Conservation (phyloP, 805 yeast species). For the Kodamaea hsintzibuensis region DNA sequence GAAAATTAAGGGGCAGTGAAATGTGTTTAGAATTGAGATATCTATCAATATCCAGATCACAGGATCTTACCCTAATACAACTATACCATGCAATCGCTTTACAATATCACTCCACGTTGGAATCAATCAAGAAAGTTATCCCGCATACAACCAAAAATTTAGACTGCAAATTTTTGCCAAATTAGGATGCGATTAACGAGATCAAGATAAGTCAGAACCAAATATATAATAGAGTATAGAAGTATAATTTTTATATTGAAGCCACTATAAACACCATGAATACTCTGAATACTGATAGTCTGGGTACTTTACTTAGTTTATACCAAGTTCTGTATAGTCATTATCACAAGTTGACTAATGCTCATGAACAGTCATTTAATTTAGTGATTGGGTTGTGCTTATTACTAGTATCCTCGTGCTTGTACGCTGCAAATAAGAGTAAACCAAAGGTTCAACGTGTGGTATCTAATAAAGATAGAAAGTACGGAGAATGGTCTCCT, state of each 20-base stretch:
- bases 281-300: background rate
- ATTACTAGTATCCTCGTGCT: background rate
- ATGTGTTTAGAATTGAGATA: too few species aligned
- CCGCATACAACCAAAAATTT: constrained; percentile 4
- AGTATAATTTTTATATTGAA: background rate
- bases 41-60: too few species aligned
- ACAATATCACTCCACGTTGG: background rate
- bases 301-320: constrained; percentile 5
- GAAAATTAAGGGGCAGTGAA: too few species aligned
- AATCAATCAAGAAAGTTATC: background rate
- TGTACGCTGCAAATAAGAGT: background rate
- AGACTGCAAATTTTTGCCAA: constrained; percentile 12
- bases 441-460: background rate
- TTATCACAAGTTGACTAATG: constrained; percentile 7
- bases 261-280: background rate
- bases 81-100: too few species aligned
- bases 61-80: too few species aligned
- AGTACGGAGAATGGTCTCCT: constrained; percentile 54
- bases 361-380: background rate
- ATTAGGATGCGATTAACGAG: constrained; percentile 10
- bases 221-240: background rate
- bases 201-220: background rate
- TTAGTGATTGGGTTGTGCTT: background rate
- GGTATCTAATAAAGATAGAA: constrained; percentile 42
- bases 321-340: constrained; percentile 6